Evolutionary conservation across 768 basidiomycete species (phyloP).

Genomic region (Leccinum sublutescens): DNA sequence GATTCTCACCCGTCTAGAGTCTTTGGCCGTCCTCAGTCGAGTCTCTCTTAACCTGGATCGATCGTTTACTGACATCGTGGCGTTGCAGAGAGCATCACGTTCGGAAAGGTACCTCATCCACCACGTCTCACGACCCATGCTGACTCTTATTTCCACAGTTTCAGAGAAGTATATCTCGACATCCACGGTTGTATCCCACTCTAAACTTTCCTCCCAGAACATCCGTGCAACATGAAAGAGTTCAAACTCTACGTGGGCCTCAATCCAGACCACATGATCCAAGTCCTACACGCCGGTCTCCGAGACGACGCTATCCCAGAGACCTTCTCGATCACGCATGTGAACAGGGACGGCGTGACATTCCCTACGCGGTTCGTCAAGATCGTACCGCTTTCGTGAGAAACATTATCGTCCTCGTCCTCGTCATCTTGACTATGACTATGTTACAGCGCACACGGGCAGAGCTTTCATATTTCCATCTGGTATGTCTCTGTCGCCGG

Average conservation of each 20-base stretch:
- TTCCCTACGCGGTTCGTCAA: conserved; percentile 73
- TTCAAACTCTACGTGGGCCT: conserved; percentile 71
- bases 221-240: conserved; percentile 85
- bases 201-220: conserved; percentile 43
- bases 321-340: conserved; percentile 56
- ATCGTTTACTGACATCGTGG: conserved; percentile 9
- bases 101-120: conserved; percentile 63
- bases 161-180: conserved; percentile 27
- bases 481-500: conserved; percentile 72
- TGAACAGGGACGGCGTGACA: conserved; percentile 52
- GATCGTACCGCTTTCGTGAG: conserved; percentile 73
- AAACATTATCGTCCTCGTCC: conserved; percentile 1
- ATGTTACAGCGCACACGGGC: conserved; percentile 57
- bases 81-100: conserved; percentile 62
- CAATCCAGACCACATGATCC: conserved; percentile 62
- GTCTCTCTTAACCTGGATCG: conserved; percentile 17
- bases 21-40: conserved; percentile 64
- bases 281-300: conserved; percentile 60
- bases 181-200: background rate
- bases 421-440: background rate
- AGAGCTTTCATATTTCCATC: conserved; percentile 75
- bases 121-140: background rate
- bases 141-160: conserved; percentile 10
- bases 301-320: conserved; percentile 67
- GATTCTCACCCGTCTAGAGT: conserved; percentile 65